A percentile compares a stretch with the other conserved stretches of the same genome.
These are phyloP conservation scores for Pulicaria dysenterica DNA, from an alignment of 129 eudicot genomes.

Conservation along the genomic window DNA sequence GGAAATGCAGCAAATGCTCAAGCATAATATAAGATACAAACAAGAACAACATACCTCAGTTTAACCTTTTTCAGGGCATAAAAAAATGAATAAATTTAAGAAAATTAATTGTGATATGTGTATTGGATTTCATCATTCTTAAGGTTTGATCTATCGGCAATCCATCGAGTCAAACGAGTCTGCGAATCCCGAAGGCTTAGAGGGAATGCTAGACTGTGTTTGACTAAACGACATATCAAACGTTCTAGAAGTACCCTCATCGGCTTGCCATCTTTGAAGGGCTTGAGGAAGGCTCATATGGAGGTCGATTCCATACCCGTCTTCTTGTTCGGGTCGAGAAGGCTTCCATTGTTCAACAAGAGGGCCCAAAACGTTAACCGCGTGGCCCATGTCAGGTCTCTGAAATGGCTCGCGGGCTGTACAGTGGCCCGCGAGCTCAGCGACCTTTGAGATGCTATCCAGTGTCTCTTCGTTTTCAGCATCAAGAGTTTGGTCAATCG, in stretches of 20 bases:
- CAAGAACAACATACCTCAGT: constrained; percentile 24
- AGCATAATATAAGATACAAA: constrained; percentile 18
- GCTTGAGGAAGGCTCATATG: constrained; percentile 90
- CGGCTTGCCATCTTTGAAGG: constrained; percentile 90
- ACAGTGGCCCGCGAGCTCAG: constrained; percentile 68
- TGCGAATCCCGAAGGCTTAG: constrained; percentile 80
- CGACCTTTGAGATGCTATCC: constrained; percentile 54
- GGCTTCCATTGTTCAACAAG: constrained; percentile 69
- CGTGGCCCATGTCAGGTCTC: constrained; percentile 67
- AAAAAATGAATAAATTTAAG: constrained; percentile 42
- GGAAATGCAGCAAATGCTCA: constrained; percentile 4
- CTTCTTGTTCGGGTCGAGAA: constrained; percentile 60
- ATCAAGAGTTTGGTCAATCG: constrained; percentile 52
- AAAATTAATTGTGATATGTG: constrained; percentile 20
- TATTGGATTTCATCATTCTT: not conserved
- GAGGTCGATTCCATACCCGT: constrained; percentile 63
- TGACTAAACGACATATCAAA: constrained; percentile 58
- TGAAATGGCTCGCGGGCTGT: constrained; percentile 62
- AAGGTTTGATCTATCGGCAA: constrained; percentile 51
- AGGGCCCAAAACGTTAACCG: constrained; percentile 53
- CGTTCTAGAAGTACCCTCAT: constrained; percentile 84
- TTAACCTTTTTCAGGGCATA: constrained; percentile 1
- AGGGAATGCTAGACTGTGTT: constrained; percentile 69
- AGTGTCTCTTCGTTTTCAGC: constrained; percentile 54
- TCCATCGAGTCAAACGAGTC: constrained; percentile 73